Base-by-base conservation (phyloP, 495 filamentous ascomycete genomes). In the Trichodelitschia bisporula region DNA sequence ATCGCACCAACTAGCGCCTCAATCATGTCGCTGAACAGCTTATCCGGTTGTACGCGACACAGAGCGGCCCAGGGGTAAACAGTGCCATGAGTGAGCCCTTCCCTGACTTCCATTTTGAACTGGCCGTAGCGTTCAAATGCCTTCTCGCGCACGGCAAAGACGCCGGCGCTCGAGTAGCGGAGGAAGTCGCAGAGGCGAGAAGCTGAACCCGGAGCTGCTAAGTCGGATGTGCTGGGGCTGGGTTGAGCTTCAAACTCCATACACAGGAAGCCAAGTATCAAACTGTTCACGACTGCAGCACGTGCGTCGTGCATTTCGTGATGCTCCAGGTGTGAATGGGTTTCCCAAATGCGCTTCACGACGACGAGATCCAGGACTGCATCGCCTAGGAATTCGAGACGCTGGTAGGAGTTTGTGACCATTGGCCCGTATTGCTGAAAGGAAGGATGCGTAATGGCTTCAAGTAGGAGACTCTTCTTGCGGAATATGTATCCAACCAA, bases 301-400 rank as follows among this genome's bases (percentile, higher is more conserved):
- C 71, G 71, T 34, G 84, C 50, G 0, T 61, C 45, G 35, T 86
- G 79, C 68, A 97, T 82, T 12, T 63, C 42, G 9, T 61, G 47
- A 26, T 77, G 66, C 1, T 59, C 44, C 12, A 84, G 51, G 4
- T 35, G 23, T 8, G 51, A 43, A 20, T 54, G 48, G 0, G 51
- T 41, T 1, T 25, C 40, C 36, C 54, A 65, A 5, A 79, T 50
- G 1, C 46, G 47, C 2, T 49, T 52, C 5, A 73, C 61, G 28
- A 95, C 56, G 29, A 92, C 46, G 45, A 64, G 67, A 44, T 97
- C 86, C 0, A 97, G 64, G 8, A 92, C 53, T 0, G 80, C 62
- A 42, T 97, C 86, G 4, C 86, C 86, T 0, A 93, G 58, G 47
- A 80, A 95, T 45, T 97, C 86, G 10, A 93, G 60, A 0, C 83